Conservation (phyloP, 345 rosid species). For the Salix suchowensis region DNA sequence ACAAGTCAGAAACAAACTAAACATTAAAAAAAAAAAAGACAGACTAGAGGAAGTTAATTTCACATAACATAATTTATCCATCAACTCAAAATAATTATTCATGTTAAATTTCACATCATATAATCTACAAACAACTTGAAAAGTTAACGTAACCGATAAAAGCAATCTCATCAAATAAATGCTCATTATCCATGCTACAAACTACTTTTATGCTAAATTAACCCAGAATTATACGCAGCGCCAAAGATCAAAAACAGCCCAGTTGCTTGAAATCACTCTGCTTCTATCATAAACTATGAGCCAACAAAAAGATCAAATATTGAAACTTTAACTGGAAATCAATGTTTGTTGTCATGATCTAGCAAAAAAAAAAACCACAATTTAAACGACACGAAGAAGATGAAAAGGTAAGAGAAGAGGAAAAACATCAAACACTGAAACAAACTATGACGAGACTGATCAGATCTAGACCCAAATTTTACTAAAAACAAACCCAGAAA, state of each 20-base stretch:
- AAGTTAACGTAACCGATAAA: neutral
- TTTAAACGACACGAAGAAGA: neutral
- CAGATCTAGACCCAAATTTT: slow-evolving; percentile 10
- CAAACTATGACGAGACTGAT: neutral
- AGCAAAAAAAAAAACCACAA: neutral
- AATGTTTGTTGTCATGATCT: neutral
- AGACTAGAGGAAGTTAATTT: neutral
- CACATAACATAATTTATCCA: neutral
- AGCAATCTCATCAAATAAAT: neutral
- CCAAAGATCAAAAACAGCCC: neutral
- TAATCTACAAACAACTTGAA: neutral
- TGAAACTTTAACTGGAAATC: neutral
- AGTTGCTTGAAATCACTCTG: neutral
- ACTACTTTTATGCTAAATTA: neutral
- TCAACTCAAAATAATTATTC: neutral
- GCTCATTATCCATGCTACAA: neutral
- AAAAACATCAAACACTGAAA: neutral
- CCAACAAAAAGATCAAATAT: neutral
- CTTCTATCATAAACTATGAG: neutral
- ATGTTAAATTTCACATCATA: neutral
- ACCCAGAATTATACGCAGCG: neutral
- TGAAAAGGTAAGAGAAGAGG: neutral
- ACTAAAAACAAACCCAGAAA: neutral
- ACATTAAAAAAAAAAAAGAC: neutral
- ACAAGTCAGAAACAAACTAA: slow-evolving; percentile 18